Percentiles rank a stretch among this genome's conserved stretches.
Evolutionary conservation across 2,329 filamentous ascomycete genomes (phyloP).

Genomic region (Huntiella bhutanensis): DNA sequence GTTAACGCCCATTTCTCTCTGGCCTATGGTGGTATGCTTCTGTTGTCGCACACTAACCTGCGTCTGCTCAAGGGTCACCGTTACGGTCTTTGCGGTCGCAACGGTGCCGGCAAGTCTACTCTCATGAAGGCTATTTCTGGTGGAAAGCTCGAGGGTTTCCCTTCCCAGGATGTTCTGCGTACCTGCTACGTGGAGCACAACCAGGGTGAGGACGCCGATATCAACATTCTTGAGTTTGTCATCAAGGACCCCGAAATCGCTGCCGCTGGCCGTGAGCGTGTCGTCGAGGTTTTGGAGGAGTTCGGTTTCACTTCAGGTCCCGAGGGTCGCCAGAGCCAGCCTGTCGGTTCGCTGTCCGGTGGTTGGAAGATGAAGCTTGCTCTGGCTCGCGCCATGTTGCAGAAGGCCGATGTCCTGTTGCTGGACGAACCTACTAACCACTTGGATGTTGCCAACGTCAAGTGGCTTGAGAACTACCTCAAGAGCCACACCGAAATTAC

Average conservation of each 20-base stretch:
- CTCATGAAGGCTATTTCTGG: conserved; percentile 92
- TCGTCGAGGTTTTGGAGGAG: conserved; percentile 66
- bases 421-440: conserved; percentile 99
- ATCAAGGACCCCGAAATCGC: conserved; percentile 74
- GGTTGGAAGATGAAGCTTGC: conserved; percentile 99
- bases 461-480: conserved; percentile 88
- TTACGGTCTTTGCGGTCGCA: conserved; percentile 91
- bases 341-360: conserved; percentile 85
- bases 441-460: conserved; percentile 87
- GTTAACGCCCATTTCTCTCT: conserved; percentile 97
- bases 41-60: conserved; percentile 89
- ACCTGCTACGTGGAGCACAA: conserved; percentile 99
- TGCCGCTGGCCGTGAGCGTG: conserved; percentile 59
- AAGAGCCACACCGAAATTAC: conserved; percentile 94
- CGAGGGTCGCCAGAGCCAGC: conserved; percentile 71
- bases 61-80: conserved; percentile 89
- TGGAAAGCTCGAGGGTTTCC: conserved; percentile 94
- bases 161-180: conserved; percentile 72
- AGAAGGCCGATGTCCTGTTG: conserved; percentile 86
- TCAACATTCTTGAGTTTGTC: conserved; percentile 88
- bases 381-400: conserved; percentile 86
- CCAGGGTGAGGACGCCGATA: conserved; percentile 91
- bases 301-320: conserved; percentile 88
- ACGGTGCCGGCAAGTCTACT: conserved; percentile 97
- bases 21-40: conserved; percentile 91